Conservation (phyloP, 208 protist species). For the Leishmania guyanensis region DNA sequence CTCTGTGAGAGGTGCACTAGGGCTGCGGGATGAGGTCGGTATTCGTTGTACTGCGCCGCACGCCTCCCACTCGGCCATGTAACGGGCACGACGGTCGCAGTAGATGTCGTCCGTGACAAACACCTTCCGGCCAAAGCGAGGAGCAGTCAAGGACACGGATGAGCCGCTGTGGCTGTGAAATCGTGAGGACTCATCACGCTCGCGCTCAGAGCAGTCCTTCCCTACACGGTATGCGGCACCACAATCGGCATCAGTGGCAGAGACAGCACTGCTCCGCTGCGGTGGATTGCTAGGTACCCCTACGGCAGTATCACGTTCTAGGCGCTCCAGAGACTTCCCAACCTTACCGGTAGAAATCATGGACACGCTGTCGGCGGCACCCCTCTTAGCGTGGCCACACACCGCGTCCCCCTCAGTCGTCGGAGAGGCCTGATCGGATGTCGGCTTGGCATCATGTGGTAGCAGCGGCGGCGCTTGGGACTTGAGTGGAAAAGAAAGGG, state of each 20-base stretch:
- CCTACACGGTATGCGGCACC: neutral
- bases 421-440: neutral
- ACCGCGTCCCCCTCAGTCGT: conserved; percentile 7
- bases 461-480: neutral
- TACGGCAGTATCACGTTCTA: neutral
- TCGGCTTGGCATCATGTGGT: neutral
- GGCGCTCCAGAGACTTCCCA: conserved; percentile 31
- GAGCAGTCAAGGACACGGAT: conserved; percentile 11
- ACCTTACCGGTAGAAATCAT: conserved; percentile 30
- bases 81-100: conserved; percentile 50
- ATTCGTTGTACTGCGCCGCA: conserved; percentile 49
- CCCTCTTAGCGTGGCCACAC: conserved; percentile 17
- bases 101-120: conserved; percentile 84
- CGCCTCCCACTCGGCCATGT: conserved; percentile 66
- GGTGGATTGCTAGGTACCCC: neutral
- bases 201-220: conserved; percentile 5
- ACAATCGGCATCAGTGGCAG: neutral
- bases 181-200: neutral
- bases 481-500: neutral
- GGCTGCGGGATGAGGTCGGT: conserved; percentile 39
- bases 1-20: conserved; percentile 68
- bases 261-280: neutral
- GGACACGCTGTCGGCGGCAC: conserved; percentile 38
- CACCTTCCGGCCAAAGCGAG: conserved; percentile 66
- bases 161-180: conserved; percentile 19